These are phyloP conservation scores for Herpetomonas samuelpessoai DNA, from an alignment of 208 protist genomes.

Conservation along the genomic window DNA sequence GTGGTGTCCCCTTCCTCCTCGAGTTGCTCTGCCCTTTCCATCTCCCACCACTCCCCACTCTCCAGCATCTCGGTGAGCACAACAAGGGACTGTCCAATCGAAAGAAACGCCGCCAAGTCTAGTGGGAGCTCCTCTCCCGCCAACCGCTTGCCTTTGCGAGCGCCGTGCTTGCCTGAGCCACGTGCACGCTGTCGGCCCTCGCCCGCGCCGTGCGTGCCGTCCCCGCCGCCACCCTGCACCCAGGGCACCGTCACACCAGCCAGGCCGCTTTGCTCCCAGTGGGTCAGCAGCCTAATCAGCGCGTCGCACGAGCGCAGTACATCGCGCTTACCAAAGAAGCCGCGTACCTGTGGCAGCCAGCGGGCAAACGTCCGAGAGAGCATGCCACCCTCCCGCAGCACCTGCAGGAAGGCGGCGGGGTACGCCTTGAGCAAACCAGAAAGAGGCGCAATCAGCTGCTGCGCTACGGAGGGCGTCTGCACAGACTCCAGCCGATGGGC, in stretches of 20 bases:
- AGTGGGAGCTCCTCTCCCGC: constrained; percentile 14
- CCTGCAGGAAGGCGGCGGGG: constrained; percentile 33
- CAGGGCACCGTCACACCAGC: constrained; percentile 5
- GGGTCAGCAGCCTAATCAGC: constrained; percentile 30
- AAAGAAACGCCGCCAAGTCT: constrained; percentile 27
- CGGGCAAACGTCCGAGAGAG: constrained; percentile 32
- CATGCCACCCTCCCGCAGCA: constrained; percentile 26
- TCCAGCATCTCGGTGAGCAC: constrained; percentile 8
- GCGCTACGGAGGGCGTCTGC: constrained; percentile 37
- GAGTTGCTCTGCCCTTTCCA: neutral
- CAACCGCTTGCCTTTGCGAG: too few relatives aligned
- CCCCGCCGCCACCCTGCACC: neutral
- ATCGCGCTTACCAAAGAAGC: constrained; percentile 20
- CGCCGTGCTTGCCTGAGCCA: too few relatives aligned
- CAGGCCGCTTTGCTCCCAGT: constrained; percentile 9
- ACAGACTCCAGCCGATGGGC: constrained; percentile 34
- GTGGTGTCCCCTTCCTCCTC: constrained; percentile 4
- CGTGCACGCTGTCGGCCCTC: too few relatives aligned
- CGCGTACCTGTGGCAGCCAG: constrained; percentile 43
- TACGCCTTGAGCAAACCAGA: constrained; percentile 44
- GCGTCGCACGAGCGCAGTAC: constrained; percentile 35
- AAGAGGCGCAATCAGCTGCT: constrained; percentile 55
- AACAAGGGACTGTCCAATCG: constrained; percentile 24
- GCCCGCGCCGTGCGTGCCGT: neutral
- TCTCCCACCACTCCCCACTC: neutral